Evolutionary conservation across 192 early-diverging fungal species (phyloP).

Genomic region (Cladochytrium replicatum): DNA sequence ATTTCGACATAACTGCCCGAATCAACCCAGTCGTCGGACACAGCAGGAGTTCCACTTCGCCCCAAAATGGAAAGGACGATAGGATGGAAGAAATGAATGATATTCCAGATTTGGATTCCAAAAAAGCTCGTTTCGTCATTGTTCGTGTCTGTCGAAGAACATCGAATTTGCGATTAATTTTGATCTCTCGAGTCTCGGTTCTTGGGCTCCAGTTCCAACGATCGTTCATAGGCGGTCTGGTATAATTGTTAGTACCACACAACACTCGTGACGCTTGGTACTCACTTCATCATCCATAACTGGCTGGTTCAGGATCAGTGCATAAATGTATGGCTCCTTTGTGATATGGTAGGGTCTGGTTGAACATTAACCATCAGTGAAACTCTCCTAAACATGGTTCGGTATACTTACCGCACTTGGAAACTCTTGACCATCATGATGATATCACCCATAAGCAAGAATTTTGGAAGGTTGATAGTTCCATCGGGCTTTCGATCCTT

Average conservation of each 20-base stretch:
- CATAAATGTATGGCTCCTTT: slow-evolving; percentile 15
- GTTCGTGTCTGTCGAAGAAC: too few relatives aligned
- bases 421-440: slow-evolving; percentile 50
- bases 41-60: too few relatives aligned
- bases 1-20: too few relatives aligned
- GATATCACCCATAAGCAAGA: slow-evolving; percentile 53
- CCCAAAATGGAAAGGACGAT: too few relatives aligned
- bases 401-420: too few relatives aligned
- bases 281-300: slow-evolving; percentile 26
- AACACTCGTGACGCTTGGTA: neutral
- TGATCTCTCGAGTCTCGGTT: too few relatives aligned
- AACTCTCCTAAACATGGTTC: slow-evolving; percentile 5
- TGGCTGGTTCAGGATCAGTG: slow-evolving; percentile 24
- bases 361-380: neutral
- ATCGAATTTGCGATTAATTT: too few relatives aligned
- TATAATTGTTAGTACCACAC: slow-evolving; percentile 12
- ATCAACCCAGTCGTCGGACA: too few relatives aligned
- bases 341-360: slow-evolving; percentile 17
- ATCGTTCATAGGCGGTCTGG: slow-evolving; percentile 24
- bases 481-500: slow-evolving; percentile 52
- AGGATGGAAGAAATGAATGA: too few relatives aligned
- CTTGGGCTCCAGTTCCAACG: slow-evolving; percentile 32
- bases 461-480: slow-evolving; percentile 63
- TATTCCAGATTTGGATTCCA: too few relatives aligned
- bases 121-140: too few relatives aligned